phyloP scores from a whole-genome alignment of 225 moss, liverwort and hornwort genomes.

The Pleurozium schreberi region DNA sequence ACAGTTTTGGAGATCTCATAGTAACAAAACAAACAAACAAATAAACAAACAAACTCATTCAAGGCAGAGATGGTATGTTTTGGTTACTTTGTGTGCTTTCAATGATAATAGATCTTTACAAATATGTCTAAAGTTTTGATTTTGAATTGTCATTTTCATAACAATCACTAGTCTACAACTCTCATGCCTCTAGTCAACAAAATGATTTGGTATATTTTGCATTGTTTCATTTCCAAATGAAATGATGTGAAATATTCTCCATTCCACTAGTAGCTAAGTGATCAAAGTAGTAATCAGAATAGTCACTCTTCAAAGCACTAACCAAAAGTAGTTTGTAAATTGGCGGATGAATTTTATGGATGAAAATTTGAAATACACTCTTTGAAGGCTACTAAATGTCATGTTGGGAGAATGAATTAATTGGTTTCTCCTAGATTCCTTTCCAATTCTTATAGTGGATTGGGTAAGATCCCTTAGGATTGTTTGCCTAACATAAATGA shows the following conservation, averaged over 20 bases:
- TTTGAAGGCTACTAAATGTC: not conserved
- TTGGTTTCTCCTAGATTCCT: not conserved
- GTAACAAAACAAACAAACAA: too few species aligned
- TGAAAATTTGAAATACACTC: not conserved
- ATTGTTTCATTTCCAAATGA: not conserved
- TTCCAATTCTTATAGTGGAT: not conserved
- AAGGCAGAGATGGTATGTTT: not conserved
- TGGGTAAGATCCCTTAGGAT: not conserved
- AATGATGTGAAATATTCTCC: not conserved
- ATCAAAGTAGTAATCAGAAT: not conserved
- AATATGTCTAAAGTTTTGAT: not conserved
- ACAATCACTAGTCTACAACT: not conserved
- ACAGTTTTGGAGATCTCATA: too few species aligned
- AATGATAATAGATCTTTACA: not conserved
- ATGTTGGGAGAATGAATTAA: not conserved
- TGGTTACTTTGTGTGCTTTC: not conserved
- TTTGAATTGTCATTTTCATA: not conserved
- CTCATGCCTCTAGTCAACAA: accelerated
- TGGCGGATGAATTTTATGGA: not conserved
- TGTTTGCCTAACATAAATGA: not conserved
- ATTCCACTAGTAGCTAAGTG: not conserved
- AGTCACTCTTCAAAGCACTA: too few species aligned
- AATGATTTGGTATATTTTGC: not conserved
- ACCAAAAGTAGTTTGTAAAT: accelerated
- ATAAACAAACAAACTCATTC: too few species aligned